These are phyloP conservation scores for Cryptosporidium tyzzeri DNA, from an alignment of 169 alveolate species.

Conservation along the genomic window DNA sequence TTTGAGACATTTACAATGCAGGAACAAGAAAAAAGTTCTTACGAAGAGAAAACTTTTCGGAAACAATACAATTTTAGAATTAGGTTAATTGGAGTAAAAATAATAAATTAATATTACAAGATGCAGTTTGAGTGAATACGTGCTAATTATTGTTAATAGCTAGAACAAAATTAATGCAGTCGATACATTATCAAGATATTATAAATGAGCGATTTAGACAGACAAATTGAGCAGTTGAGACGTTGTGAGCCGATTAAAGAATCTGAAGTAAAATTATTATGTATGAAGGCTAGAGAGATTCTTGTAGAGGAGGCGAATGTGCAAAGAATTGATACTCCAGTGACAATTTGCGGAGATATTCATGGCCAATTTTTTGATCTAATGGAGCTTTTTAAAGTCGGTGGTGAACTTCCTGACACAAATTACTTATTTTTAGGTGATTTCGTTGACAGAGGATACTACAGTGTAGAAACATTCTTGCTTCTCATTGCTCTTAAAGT, in stretches of 20 bases:
- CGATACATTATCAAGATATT: not conserved
- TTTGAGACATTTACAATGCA: conserved; percentile 38
- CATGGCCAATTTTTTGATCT: conserved; percentile 97
- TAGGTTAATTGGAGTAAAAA: not conserved
- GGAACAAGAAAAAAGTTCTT: not conserved
- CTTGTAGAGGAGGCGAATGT: conserved; percentile 96
- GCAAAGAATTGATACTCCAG: conserved; percentile 96
- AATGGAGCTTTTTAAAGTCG: conserved; percentile 93
- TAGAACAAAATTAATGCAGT: not conserved
- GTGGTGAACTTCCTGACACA: conserved; percentile 90
- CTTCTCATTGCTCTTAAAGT: conserved; percentile 96
- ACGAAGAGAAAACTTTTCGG: not conserved
- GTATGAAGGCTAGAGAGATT: conserved; percentile 97
- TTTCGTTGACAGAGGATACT: conserved; percentile 99
- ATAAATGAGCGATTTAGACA: conserved; percentile 87
- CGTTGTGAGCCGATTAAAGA: conserved; percentile 95
- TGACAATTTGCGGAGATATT: conserved; percentile 97
- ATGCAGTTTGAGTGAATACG: conserved; percentile 7
- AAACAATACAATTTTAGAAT: not conserved
- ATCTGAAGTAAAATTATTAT: conserved; percentile 93
- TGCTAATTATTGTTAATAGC: not conserved
- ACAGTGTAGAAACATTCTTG: conserved; percentile 98
- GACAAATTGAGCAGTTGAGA: conserved; percentile 92
- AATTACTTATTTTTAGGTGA: conserved; percentile 99
- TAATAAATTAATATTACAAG: not conserved